Conservation (phyloP, 768 basidiomycete species). For the Leccinum variicolor region DNA sequence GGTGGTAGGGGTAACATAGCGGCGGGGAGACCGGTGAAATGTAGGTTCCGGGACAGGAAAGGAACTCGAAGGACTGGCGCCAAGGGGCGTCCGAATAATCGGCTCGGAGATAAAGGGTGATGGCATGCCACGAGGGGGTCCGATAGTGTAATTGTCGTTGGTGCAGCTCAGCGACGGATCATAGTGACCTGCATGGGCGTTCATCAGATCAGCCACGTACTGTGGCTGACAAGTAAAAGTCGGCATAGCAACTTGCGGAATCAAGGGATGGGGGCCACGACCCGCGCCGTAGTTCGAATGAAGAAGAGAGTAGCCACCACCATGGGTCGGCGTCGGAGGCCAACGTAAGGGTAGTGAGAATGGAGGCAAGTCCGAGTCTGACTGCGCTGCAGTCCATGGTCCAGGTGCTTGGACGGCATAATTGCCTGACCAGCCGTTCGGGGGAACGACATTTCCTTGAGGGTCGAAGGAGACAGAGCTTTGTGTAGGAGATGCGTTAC, state of each 20-base stretch:
- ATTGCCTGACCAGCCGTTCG: not conserved
- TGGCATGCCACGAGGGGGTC: not conserved
- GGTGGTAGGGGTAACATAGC: not conserved
- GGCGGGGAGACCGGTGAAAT: not conserved
- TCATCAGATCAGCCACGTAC: not conserved
- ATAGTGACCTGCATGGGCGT: not conserved
- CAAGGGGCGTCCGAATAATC: not conserved
- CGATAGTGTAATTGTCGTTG: not conserved
- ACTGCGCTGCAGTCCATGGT: not conserved
- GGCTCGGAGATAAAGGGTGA: conserved; percentile 3
- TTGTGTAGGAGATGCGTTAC: not conserved
- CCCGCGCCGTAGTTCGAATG: not conserved
- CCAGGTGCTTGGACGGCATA: not conserved
- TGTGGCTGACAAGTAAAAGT: not conserved
- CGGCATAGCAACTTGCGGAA: conserved; percentile 4
- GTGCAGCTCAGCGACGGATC: not conserved
- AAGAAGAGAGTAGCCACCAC: not conserved
- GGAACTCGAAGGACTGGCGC: not conserved
- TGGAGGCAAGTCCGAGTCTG: not conserved
- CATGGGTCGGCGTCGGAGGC: not conserved
- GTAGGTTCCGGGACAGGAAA: not conserved
- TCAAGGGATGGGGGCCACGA: not conserved
- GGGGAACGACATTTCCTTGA: not conserved
- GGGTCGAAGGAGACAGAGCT: not conserved
- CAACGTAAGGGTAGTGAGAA: not conserved